These are phyloP conservation scores for Ramularia endophylla DNA, from an alignment of 2,329 filamentous ascomycete species.

Conservation along the genomic window DNA sequence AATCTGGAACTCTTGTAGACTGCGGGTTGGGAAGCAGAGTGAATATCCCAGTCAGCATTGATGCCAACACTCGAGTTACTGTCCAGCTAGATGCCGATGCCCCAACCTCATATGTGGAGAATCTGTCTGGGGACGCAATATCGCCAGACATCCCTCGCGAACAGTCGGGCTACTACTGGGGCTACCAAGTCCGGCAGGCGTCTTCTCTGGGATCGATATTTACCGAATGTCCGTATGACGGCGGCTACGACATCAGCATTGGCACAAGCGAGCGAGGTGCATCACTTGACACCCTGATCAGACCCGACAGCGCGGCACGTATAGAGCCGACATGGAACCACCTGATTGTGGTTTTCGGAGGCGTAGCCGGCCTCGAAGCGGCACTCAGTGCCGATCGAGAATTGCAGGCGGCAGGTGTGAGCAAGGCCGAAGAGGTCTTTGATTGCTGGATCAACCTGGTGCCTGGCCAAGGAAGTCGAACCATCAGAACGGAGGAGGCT, in stretches of 20 bases:
- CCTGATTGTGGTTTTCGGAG: conserved; percentile 72
- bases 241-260: conserved; percentile 76
- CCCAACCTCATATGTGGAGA: conserved; percentile 14
- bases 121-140: conserved; percentile 37
- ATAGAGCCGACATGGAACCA: conserved; percentile 48
- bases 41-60: conserved; percentile 55
- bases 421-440: conserved; percentile 63
- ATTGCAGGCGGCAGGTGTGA: conserved; percentile 56
- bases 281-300: conserved; percentile 19
- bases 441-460: conserved; percentile 80
- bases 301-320: conserved; percentile 44
- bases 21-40: conserved; percentile 45
- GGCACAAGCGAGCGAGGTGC: conserved; percentile 75
- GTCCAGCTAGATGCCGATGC: conserved; percentile 53
- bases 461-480: conserved; percentile 73
- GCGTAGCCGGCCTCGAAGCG: conserved; percentile 71
- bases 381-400: conserved; percentile 60
- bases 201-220: conserved; percentile 65
- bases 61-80: conserved; percentile 67
- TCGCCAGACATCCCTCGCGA: conserved; percentile 64
- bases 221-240: conserved; percentile 67
- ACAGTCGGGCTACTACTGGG: conserved; percentile 81
- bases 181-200: conserved; percentile 65
- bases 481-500: conserved; percentile 78
- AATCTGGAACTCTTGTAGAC: conserved; percentile 41